A percentile compares a stretch with the other conserved stretches of the same genome.
phyloP scores from a whole-genome alignment of 192 early-diverging fungal species.

The Backusella parvicylindrica region DNA sequence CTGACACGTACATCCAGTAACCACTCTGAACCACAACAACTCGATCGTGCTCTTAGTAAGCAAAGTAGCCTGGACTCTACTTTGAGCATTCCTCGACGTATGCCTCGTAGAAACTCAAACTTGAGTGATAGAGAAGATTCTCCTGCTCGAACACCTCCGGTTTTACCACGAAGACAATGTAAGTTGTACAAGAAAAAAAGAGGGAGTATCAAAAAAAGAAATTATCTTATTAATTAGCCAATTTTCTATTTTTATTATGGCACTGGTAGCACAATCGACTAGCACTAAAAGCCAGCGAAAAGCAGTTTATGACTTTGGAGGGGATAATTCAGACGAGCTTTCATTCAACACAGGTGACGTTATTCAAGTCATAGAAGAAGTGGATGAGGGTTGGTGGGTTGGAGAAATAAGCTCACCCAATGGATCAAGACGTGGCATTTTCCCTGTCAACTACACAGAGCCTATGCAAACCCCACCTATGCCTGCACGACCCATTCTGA shows the following conservation, averaged over 20 bases:
- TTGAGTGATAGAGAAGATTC: slow-evolving; percentile 2
- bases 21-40: neutral
- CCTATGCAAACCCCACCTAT: slow-evolving; percentile 23
- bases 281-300: slow-evolving; percentile 57
- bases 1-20: neutral
- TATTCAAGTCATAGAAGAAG: slow-evolving; percentile 80
- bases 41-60: neutral
- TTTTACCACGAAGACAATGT: slow-evolving; percentile 18
- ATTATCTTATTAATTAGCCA: neutral
- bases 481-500: neutral
- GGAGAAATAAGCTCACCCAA: slow-evolving; percentile 64
- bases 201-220: neutral
- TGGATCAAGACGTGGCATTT: slow-evolving; percentile 65
- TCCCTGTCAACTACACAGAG: slow-evolving; percentile 92
- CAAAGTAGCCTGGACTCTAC: neutral
- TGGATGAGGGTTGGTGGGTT: slow-evolving; percentile 95
- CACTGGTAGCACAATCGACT: slow-evolving; percentile 11
- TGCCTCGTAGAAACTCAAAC: neutral
- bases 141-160: neutral
- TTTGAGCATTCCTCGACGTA: neutral
- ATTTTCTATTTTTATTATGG: slow-evolving; percentile 5
- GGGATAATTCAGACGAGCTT: slow-evolving; percentile 77
- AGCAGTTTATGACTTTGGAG: slow-evolving; percentile 82
- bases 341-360: slow-evolving; percentile 82
- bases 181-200: neutral